These are phyloP conservation scores for Paramecium tetraurelia DNA, from an alignment of 73 alveolate genomes.

Conservation along the genomic window DNA sequence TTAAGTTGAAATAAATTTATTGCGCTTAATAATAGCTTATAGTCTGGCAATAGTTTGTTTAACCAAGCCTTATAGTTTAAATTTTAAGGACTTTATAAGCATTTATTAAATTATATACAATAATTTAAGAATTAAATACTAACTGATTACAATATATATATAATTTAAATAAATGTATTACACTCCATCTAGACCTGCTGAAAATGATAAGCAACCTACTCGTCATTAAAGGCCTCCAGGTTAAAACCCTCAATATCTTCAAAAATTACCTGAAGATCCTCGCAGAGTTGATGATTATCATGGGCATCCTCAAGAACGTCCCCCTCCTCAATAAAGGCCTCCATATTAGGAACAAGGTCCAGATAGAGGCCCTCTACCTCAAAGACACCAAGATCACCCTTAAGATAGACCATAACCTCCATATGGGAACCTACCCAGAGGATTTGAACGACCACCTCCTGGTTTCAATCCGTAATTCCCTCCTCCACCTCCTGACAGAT, in stretches of 20 bases:
- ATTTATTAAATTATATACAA: background rate
- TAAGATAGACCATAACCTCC: background rate
- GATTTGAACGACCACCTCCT: constrained; percentile 22
- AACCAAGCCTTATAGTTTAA: too few relatives aligned
- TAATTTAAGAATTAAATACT: background rate
- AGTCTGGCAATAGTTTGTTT: too few relatives aligned
- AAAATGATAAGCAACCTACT: background rate
- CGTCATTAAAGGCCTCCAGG: background rate
- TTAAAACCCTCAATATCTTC: background rate
- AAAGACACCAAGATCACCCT: background rate
- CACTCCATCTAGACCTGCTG: background rate
- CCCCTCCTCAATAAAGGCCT: background rate
- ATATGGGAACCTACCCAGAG: background rate
- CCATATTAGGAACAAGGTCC: background rate
- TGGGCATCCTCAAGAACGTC: background rate
- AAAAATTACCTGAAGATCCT: background rate
- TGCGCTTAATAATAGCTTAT: too few relatives aligned
- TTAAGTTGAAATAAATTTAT: too few relatives aligned
- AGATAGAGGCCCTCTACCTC: background rate
- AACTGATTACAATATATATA: background rate
- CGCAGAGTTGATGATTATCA: background rate
- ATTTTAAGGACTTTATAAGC: too few relatives aligned
- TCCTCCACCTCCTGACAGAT: constrained; percentile 26
- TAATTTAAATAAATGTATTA: background rate
- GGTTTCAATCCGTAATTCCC: constrained; percentile 12